A percentile compares a stretch with the other conserved stretches of the same genome.
phyloP scores from a whole-genome alignment of 345 rosid genomes.

The Ceriops tagal region DNA sequence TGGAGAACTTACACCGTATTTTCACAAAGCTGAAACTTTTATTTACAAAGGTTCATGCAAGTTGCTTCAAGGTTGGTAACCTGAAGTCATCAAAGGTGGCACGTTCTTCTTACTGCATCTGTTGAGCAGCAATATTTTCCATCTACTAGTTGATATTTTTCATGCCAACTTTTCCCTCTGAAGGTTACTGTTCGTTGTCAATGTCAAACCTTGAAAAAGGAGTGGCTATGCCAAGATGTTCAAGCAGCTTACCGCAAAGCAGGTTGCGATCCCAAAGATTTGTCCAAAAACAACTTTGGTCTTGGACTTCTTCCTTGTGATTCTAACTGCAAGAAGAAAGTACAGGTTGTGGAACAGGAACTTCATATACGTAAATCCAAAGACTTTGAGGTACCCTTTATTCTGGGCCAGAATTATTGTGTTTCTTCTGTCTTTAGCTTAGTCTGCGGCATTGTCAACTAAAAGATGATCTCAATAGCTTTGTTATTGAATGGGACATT shows the following conservation, averaged over 20 bases:
- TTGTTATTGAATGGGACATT: not conserved
- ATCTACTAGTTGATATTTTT: slow-evolving; percentile 6
- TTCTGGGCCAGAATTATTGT: not conserved
- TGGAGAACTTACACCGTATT: no score
- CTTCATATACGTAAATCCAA: slow-evolving; percentile 63
- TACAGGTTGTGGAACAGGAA: slow-evolving; percentile 46
- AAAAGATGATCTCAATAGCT: not conserved
- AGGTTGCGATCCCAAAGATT: slow-evolving; percentile 58
- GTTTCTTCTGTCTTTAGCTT: slow-evolving; percentile 3
- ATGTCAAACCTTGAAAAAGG: slow-evolving; percentile 79
- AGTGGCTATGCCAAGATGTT: slow-evolving; percentile 81
- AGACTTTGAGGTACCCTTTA: slow-evolving; percentile 49
- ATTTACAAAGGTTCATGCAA: no score
- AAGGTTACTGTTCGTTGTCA: slow-evolving; percentile 79
- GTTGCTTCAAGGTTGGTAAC: no score
- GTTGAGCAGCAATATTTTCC: not conserved
- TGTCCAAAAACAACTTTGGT: slow-evolving; percentile 66
- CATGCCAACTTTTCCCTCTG: slow-evolving; percentile 6
- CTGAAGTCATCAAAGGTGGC: no score
- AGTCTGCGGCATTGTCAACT: not conserved
- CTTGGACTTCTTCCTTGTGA: slow-evolving; percentile 72
- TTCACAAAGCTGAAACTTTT: no score
- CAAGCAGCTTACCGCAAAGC: slow-evolving; percentile 57
- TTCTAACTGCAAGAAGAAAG: slow-evolving; percentile 64
- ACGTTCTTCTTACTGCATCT: not conserved